phyloP scores from a whole-genome alignment of 441 rosid genomes.

The Daphne laureola region DNA sequence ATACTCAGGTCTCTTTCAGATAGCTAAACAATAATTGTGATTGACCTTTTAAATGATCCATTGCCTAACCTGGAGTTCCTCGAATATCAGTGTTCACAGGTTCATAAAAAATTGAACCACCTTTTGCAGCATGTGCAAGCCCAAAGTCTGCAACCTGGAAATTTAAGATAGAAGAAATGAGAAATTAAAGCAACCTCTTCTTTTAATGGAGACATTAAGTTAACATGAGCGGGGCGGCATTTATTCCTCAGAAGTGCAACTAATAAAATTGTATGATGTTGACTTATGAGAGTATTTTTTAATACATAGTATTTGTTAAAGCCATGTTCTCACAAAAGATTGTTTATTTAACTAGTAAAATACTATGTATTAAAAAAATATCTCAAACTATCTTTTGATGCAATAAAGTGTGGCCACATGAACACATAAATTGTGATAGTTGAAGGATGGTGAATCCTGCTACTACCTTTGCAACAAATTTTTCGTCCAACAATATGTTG shows the following conservation, averaged over 20 bases:
- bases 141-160: slow-evolving; percentile 96
- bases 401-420: too few relatives aligned
- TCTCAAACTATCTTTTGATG: too few relatives aligned
- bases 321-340: neutral
- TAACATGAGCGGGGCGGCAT: neutral
- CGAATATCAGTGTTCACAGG: slow-evolving; percentile 77
- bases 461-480: slow-evolving; percentile 80
- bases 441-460: too few relatives aligned
- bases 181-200: neutral
- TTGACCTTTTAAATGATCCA: slow-evolving; percentile 7
- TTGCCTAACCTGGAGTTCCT: slow-evolving; percentile 88
- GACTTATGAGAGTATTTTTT: too few relatives aligned
- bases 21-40: neutral
- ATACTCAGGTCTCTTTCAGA: slow-evolving; percentile 9
- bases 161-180: slow-evolving; percentile 14
- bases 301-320: too few relatives aligned
- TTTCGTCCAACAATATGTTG: slow-evolving; percentile 85
- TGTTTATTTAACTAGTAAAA: too few relatives aligned
- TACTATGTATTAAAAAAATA: too few relatives aligned
- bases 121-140: slow-evolving; percentile 80
- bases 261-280: too few relatives aligned
- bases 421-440: too few relatives aligned
- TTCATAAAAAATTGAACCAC: slow-evolving; percentile 81
- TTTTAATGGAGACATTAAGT: slow-evolving; percentile 1
- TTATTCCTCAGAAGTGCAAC: neutral